These are phyloP conservation scores for Sisymbrium altissimum DNA, from an alignment of 345 rosid genomes.

Conservation along the genomic window DNA sequence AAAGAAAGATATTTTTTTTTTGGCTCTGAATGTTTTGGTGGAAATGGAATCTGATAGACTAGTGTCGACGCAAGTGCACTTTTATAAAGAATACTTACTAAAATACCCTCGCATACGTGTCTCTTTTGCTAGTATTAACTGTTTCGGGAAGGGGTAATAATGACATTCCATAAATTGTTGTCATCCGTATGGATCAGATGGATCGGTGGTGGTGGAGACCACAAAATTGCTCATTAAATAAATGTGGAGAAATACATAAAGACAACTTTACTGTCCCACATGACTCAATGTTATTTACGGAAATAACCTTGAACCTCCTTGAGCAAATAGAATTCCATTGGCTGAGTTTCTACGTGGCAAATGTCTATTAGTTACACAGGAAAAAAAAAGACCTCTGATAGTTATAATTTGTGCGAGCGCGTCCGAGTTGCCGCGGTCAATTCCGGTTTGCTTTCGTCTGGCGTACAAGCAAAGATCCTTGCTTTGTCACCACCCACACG, in stretches of 20 bases:
- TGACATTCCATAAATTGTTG: neutral
- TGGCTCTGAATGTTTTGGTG: conserved; percentile 12
- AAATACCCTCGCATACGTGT: neutral
- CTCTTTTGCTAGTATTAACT: neutral
- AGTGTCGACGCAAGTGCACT: conserved; percentile 41
- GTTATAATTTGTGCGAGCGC: neutral
- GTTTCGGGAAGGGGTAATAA: neutral
- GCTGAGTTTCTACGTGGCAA: conserved; percentile 7
- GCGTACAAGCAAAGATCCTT: conserved; percentile 10
- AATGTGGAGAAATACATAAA: conserved; percentile 21
- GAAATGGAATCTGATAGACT: conserved; percentile 12
- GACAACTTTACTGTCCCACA: neutral
- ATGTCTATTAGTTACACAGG: neutral
- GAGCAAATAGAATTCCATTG: neutral
- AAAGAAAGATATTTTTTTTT: neutral
- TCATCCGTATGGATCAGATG: conserved; percentile 33
- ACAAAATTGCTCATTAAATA: neutral
- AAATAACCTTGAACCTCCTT: neutral
- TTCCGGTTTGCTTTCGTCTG: conserved; percentile 3
- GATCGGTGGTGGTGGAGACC: conserved; percentile 35
- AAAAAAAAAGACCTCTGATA: neutral
- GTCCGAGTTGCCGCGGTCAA: conserved; percentile 29
- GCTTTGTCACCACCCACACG: neutral
- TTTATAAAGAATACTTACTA: neutral
- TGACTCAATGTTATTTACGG: neutral